Evolutionary conservation across 2,329 filamentous ascomycete genomes (phyloP).

Genomic region (Bipolaris victoriae): DNA sequence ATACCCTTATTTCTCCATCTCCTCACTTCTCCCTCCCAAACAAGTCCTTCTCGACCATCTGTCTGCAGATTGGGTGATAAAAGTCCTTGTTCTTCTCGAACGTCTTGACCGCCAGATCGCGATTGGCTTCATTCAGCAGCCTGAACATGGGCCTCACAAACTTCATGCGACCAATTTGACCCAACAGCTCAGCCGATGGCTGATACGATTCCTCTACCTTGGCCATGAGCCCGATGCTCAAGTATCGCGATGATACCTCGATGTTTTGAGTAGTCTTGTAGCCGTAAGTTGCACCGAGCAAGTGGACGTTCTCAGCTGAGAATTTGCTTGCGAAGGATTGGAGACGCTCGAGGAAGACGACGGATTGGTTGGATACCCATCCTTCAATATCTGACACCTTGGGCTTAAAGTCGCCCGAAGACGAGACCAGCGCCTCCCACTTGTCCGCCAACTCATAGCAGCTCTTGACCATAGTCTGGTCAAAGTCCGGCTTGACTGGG

Average conservation of each 20-base stretch:
- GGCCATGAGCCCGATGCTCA: conserved; percentile 77
- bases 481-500: conserved; percentile 88
- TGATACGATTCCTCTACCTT: conserved; percentile 72
- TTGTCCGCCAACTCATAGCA: conserved; percentile 83
- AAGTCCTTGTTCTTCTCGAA: conserved; percentile 89
- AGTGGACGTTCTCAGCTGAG: conserved; percentile 67
- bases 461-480: conserved; percentile 83
- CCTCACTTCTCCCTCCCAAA: conserved; percentile 48
- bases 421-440: conserved; percentile 67
- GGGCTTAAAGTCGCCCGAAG: conserved; percentile 61
- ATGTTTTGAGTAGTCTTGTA: conserved; percentile 76
- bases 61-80: conserved; percentile 87
- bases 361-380: conserved; percentile 85
- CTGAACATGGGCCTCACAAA: conserved; percentile 88
- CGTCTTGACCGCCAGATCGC: conserved; percentile 75
- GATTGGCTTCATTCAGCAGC: conserved; percentile 75
- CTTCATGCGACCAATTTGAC: conserved; percentile 92
- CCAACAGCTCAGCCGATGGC: conserved; percentile 75
- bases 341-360: conserved; percentile 86
- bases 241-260: conserved; percentile 82
- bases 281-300: conserved; percentile 77
- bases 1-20: not conserved
- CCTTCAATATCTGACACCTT: conserved; percentile 69
- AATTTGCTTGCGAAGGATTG: conserved; percentile 71
- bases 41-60: conserved; percentile 85